These are phyloP conservation scores for Cubamyces lactineus DNA, from an alignment of 768 basidiomycete species.

Conservation along the genomic window DNA sequence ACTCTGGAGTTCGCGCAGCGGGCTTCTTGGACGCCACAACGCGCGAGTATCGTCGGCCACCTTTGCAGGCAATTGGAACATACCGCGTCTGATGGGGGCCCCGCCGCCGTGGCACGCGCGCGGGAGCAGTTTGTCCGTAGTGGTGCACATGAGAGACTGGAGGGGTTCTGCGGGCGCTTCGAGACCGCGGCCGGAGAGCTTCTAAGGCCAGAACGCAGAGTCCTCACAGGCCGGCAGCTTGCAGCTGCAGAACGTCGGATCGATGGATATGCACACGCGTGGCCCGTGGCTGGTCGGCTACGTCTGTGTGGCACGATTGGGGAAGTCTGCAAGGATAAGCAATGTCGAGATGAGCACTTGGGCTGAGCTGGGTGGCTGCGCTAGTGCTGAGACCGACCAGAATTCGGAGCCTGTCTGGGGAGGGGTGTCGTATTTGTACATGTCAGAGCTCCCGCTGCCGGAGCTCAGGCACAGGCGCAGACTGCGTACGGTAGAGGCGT, in stretches of 20 bases:
- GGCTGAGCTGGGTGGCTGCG: neutral
- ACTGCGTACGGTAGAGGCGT: neutral
- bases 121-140: too few species aligned
- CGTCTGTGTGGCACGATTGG: neutral
- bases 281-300: neutral
- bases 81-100: neutral
- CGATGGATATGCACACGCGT: too few species aligned
- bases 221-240: too few species aligned
- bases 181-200: too few species aligned
- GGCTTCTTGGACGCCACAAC: neutral
- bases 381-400: neutral
- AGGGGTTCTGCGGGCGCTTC: too few species aligned
- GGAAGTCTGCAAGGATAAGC: too few species aligned
- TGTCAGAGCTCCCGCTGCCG: slow-evolving; percentile 9
- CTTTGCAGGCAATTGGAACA: neutral
- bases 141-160: too few species aligned
- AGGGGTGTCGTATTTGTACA: slow-evolving; percentile 3
- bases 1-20: neutral
- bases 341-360: neutral
- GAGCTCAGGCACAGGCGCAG: neutral
- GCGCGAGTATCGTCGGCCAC: neutral
- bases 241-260: too few species aligned
- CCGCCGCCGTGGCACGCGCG: too few species aligned
- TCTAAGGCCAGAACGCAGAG: too few species aligned
- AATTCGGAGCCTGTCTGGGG: neutral